These are phyloP conservation scores for Magnusiomyces ingens DNA, from an alignment of 1,139 yeast species.

Conservation along the genomic window DNA sequence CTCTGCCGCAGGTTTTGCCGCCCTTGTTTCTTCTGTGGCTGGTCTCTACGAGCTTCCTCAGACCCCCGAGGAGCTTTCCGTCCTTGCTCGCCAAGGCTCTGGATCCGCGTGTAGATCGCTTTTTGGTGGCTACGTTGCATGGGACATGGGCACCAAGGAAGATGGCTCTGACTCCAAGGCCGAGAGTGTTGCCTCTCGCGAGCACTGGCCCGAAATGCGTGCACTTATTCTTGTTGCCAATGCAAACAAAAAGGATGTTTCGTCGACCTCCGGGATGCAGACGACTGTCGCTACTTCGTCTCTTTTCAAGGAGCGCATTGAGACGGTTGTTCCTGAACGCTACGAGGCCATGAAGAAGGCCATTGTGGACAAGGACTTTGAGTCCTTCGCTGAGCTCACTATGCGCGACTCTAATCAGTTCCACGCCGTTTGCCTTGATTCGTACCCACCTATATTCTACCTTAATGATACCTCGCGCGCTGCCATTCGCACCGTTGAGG, in stretches of 20 bases:
- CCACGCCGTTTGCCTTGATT: conserved; percentile 94
- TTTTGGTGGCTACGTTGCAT: conserved; percentile 96
- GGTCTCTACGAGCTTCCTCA: conserved; percentile 74
- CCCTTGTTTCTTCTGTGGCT: conserved; percentile 82
- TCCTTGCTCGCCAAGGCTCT: conserved; percentile 94
- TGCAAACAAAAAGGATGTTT: conserved; percentile 89
- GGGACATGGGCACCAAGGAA: conserved; percentile 82
- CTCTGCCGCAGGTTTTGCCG: conserved; percentile 98
- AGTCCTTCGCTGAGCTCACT: conserved; percentile 76
- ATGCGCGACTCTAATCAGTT: conserved; percentile 96
- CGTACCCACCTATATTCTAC: conserved; percentile 92
- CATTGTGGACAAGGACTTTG: conserved; percentile 64
- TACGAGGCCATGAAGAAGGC: conserved; percentile 75
- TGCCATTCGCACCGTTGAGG: conserved; percentile 74
- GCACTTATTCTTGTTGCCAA: conserved; percentile 90
- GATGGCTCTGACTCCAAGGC: conserved; percentile 92
- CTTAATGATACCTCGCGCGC: conserved; percentile 91
- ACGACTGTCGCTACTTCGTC: conserved; percentile 84
- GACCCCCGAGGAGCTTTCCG: conserved; percentile 74
- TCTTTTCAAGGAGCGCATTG: conserved; percentile 70
- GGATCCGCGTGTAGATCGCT: conserved; percentile 97
- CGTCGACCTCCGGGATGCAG: conserved; percentile 96
- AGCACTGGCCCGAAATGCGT: conserved; percentile 88
- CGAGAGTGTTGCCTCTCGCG: conserved; percentile 74
- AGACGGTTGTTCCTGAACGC: conserved; percentile 76